Percentiles rank a stretch among this genome's conserved stretches.
These are phyloP conservation scores for Galerina marginata DNA, from an alignment of 768 basidiomycete species.

Conservation along the genomic window DNA sequence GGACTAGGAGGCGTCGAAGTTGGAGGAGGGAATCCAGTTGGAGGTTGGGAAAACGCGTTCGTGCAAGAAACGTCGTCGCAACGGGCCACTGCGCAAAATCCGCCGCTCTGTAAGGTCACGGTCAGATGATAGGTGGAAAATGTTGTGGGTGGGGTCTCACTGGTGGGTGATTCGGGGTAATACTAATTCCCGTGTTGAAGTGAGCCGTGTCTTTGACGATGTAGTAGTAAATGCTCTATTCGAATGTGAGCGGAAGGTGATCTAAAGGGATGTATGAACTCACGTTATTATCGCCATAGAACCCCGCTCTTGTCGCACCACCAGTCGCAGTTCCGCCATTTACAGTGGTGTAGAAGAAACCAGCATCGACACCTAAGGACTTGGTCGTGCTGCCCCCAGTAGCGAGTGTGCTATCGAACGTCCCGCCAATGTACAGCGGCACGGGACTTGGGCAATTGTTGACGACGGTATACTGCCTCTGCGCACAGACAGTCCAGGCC, in stretches of 20 bases:
- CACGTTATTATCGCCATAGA: slow-evolving; percentile 18
- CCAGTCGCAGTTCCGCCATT: slow-evolving; percentile 27
- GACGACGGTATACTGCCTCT: slow-evolving; percentile 21
- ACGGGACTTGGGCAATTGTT: slow-evolving; percentile 28
- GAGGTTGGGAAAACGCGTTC: slow-evolving; percentile 32
- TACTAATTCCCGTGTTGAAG: slow-evolving; percentile 40
- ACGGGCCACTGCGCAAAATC: slow-evolving; percentile 28
- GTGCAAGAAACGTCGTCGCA: slow-evolving; percentile 31
- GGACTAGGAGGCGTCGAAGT: slow-evolving; percentile 20
- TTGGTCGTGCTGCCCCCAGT: slow-evolving; percentile 18
- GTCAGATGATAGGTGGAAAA: background rate
- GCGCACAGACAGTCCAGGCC: background rate
- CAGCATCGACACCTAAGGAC: slow-evolving; percentile 13
- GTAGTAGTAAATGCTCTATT: slow-evolving; percentile 33
- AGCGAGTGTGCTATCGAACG: slow-evolving; percentile 18
- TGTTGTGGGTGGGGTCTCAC: slow-evolving; percentile 17
- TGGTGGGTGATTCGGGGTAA: slow-evolving; percentile 26
- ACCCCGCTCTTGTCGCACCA: slow-evolving; percentile 26
- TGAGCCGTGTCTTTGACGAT: slow-evolving; percentile 33
- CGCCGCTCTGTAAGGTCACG: slow-evolving; percentile 5
- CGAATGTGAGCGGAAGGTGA: background rate
- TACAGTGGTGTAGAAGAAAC: slow-evolving; percentile 26
- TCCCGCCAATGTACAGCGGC: slow-evolving; percentile 22
- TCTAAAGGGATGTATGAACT: background rate
- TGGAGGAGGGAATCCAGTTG: slow-evolving; percentile 29